phyloP scores from a whole-genome alignment of 2,329 filamentous ascomycete species.

The Akanthomyces dipterigenus region DNA sequence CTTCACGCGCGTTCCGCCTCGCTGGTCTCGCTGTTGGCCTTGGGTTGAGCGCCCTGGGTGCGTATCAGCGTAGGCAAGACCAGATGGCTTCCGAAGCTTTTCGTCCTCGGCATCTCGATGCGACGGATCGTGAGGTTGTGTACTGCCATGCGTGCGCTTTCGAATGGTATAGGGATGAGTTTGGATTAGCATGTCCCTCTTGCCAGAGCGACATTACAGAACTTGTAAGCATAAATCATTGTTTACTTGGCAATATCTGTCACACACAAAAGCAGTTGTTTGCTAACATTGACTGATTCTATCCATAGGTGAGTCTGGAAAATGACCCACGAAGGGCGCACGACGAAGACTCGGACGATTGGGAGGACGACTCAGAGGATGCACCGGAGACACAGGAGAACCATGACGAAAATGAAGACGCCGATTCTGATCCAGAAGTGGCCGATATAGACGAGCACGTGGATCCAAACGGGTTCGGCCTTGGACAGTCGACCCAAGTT shows the following conservation, averaged over 20 bases:
- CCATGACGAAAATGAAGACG: slow-evolving; percentile 25
- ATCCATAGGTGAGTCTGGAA: slow-evolving; percentile 42
- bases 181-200: slow-evolving; percentile 64
- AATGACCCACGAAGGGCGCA: slow-evolving; percentile 54
- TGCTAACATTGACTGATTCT: background rate
- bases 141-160: slow-evolving; percentile 77
- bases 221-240: slow-evolving; percentile 54
- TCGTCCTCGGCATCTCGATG: slow-evolving; percentile 39
- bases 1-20: slow-evolving; percentile 48
- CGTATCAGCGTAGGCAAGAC: slow-evolving; percentile 42
- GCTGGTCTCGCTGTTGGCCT: slow-evolving; percentile 52
- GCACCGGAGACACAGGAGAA: background rate
- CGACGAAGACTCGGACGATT: slow-evolving; percentile 19
- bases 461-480: slow-evolving; percentile 36
- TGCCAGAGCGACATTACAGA: slow-evolving; percentile 77
- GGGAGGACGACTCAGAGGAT: background rate
- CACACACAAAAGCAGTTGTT: background rate
- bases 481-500: slow-evolving; percentile 29
- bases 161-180: slow-evolving; percentile 73
- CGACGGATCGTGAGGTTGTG: slow-evolving; percentile 60
- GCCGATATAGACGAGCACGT: slow-evolving; percentile 50
- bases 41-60: slow-evolving; percentile 50
- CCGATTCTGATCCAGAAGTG: slow-evolving; percentile 53
- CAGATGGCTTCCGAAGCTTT: slow-evolving; percentile 30
- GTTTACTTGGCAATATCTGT: background rate